Conservation (phyloP, 805 yeast species). For the Myxozyma monticola region DNA sequence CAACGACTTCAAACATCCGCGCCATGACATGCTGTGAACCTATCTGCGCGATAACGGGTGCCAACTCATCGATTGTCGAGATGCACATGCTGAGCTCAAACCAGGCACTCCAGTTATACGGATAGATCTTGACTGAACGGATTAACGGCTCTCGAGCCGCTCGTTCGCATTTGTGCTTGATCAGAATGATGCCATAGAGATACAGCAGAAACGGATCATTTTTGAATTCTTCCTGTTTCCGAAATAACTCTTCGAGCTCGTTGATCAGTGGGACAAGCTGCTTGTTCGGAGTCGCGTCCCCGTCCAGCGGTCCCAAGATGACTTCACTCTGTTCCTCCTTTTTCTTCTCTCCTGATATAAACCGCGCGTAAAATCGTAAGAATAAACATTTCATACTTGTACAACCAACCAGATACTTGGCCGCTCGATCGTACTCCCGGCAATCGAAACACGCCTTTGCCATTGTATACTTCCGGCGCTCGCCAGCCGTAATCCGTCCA, state of each 20-base stretch:
- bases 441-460: conserved; percentile 77
- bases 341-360: conserved; percentile 73
- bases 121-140: conserved; percentile 63
- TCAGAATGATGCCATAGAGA: conserved; percentile 65
- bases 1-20: conserved; percentile 62
- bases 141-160: conserved; percentile 63
- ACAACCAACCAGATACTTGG: conserved; percentile 55
- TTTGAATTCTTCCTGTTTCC: conserved; percentile 24
- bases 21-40: conserved; percentile 39
- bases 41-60: conserved; percentile 16
- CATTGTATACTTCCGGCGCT: conserved; percentile 53
- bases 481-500: conserved; percentile 7
- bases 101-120: conserved; percentile 96
- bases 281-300: conserved; percentile 38
- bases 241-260: conserved; percentile 41
- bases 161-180: conserved; percentile 59
- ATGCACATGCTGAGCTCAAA: conserved; percentile 67
- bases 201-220: conserved; percentile 66
- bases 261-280: conserved; percentile 41
- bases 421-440: conserved; percentile 81
- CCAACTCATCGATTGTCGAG: conserved; percentile 50
- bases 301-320: conserved; percentile 45
- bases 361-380: conserved; percentile 65
- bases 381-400: conserved; percentile 56
- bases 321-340: conserved; percentile 72